Percentiles rank a stretch among this genome's conserved stretches.
Conservation (phyloP, 2,329 filamentous ascomycete species). For the Pseudocercospora fijiensis region DNA sequence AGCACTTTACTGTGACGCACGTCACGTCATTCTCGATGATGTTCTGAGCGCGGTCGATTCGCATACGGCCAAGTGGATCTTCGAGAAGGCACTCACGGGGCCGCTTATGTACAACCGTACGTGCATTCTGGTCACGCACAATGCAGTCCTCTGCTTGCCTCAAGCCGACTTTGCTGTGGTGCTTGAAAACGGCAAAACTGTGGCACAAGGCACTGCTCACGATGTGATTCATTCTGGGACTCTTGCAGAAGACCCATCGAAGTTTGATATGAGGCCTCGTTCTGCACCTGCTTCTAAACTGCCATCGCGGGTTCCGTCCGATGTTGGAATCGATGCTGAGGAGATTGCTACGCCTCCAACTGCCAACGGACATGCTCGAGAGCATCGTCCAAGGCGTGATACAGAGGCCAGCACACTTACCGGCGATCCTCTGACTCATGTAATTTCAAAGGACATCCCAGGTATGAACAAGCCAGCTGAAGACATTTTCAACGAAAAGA, state of each 20-base stretch:
- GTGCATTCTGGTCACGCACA: constrained; percentile 94
- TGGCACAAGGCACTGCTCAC: constrained; percentile 70
- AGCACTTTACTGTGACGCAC: constrained; percentile 92
- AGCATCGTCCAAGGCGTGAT: constrained; percentile 39
- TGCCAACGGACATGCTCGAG: constrained; percentile 47
- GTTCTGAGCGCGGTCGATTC: constrained; percentile 96
- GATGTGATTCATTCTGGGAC: constrained; percentile 84
- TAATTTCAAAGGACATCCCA: constrained; percentile 42
- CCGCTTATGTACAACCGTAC: constrained; percentile 85
- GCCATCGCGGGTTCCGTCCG: constrained; percentile 75
- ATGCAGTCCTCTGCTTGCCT: constrained; percentile 82
- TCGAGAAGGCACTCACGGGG: constrained; percentile 85
- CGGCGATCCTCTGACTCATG: constrained; percentile 50
- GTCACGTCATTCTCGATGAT: constrained; percentile 87
- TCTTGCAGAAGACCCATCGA: constrained; percentile 80
- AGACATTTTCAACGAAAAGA: constrained; percentile 67
- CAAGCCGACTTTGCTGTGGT: constrained; percentile 77
- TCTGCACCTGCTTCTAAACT: constrained; percentile 70
- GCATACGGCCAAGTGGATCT: constrained; percentile 97
- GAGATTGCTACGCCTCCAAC: constrained; percentile 4
- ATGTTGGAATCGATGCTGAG: constrained; percentile 59
- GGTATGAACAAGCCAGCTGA: constrained; percentile 40
- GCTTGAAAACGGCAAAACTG: constrained; percentile 81
- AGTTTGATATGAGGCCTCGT: constrained; percentile 61
- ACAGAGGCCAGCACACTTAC: constrained; percentile 40